Evolutionary conservation across 495 filamentous ascomycete species (phyloP).

Genomic region (Aspergillus cavernicola): DNA sequence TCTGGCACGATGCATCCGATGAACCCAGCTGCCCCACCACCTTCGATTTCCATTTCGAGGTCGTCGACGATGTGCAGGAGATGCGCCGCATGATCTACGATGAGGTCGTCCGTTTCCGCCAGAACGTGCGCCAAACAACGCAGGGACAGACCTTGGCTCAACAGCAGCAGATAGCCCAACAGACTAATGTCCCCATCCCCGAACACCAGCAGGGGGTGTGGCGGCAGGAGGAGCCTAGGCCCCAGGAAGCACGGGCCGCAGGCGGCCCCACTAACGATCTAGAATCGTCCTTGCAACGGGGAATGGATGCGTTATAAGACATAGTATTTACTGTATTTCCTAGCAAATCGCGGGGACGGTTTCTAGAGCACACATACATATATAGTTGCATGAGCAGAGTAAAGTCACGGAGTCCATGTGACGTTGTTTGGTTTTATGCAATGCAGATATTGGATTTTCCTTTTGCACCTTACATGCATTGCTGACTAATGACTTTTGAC

Average conservation of each 20-base stretch:
- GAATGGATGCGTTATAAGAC: conserved; percentile 57
- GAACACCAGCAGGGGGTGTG: conserved; percentile 62
- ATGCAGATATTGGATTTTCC: conserved; percentile 1
- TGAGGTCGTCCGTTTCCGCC: conserved; percentile 81
- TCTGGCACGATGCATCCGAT: conserved; percentile 97
- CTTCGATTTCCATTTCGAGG: conserved; percentile 98
- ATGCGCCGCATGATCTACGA: conserved; percentile 98
- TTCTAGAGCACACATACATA: conserved; percentile 3
- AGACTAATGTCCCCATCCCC: conserved; percentile 69
- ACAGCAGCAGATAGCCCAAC: conserved; percentile 39
- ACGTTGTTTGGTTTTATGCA: not conserved
- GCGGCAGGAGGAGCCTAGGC: conserved; percentile 80
- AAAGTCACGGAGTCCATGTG: not conserved
- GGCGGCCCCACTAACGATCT: conserved; percentile 55
- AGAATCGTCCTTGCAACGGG: conserved; percentile 81
- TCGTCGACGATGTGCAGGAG: conserved; percentile 84
- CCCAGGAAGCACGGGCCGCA: conserved; percentile 67
- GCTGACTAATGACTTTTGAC: no score
- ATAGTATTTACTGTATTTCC: conserved; percentile 1
- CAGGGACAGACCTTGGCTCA: conserved; percentile 40
- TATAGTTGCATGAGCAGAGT: conserved; percentile 12
- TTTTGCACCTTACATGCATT: not conserved
- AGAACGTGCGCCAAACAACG: conserved; percentile 64
- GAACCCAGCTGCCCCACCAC: conserved; percentile 89
- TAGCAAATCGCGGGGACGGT: conserved; percentile 20